Percentiles rank a stretch among this genome's conserved stretches.
Conservation (phyloP, 306 rosid genomes). For the Gleditsia sinensis region DNA sequence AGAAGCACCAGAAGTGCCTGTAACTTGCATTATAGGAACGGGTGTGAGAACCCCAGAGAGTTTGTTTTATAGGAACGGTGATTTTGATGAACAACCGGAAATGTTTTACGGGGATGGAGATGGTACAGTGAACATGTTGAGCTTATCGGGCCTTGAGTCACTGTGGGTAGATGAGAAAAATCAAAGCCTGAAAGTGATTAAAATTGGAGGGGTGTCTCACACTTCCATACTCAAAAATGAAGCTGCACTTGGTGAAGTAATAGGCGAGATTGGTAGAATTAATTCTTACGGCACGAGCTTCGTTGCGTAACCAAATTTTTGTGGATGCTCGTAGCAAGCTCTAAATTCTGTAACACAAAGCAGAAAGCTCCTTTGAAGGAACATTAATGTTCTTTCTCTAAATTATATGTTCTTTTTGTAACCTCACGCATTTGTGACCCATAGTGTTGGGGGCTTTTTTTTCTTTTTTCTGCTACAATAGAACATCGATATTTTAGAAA, state of each 20-base stretch:
- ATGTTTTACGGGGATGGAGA: conserved; percentile 77
- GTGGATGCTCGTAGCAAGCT: conserved; percentile 3
- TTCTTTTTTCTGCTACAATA: too few relatives aligned
- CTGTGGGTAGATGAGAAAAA: conserved; percentile 57
- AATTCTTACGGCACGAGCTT: conserved; percentile 39
- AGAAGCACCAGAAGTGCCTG: conserved; percentile 61
- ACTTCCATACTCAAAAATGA: conserved; percentile 54
- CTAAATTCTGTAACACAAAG: not conserved
- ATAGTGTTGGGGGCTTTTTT: not conserved
- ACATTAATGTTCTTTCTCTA: not conserved
- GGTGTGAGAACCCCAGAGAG: conserved; percentile 68
- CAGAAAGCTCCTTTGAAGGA: not conserved
- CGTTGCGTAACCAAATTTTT: conserved; percentile 15
- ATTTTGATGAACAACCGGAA: conserved; percentile 73
- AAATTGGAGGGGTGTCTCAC: conserved; percentile 66
- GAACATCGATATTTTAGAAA: too few relatives aligned
- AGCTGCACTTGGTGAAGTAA: conserved; percentile 54
- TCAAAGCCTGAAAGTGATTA: conserved; percentile 53
- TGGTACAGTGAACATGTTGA: conserved; percentile 82
- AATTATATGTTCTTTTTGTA: not conserved
- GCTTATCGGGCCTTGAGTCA: conserved; percentile 66
- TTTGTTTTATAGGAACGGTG: conserved; percentile 51
- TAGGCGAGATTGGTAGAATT: conserved; percentile 44
- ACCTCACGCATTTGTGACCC: too few relatives aligned
- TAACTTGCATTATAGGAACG: conserved; percentile 72